These are phyloP conservation scores for Turnera subulata DNA, from an alignment of 345 rosid genomes.

Conservation along the genomic window DNA sequence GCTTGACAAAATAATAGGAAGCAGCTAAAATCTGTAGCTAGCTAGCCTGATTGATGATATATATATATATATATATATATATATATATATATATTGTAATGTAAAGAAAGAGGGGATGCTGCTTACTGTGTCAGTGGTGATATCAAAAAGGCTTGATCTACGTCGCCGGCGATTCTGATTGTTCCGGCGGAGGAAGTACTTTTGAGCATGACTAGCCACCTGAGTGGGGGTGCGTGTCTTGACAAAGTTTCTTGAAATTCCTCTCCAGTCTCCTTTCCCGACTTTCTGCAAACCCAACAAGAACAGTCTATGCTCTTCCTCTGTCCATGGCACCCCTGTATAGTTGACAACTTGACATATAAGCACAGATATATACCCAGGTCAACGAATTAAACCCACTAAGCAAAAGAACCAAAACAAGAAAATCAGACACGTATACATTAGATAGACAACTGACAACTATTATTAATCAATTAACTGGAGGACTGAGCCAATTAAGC, in stretches of 20 bases:
- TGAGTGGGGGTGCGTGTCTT: slow-evolving; percentile 80
- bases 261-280: slow-evolving; percentile 85
- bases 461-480: no score
- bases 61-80: no score
- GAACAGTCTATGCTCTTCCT: slow-evolving; percentile 67
- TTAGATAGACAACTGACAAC: no score
- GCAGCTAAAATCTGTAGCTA: no score
- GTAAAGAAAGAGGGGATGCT: neutral
- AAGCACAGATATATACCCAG: no score
- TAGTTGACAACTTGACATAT: no score
- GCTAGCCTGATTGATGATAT: no score
- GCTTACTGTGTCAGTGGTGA: slow-evolving; percentile 52
- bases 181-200: slow-evolving; percentile 63
- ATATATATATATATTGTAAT: no score
- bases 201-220: slow-evolving; percentile 85
- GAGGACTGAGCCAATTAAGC: no score
- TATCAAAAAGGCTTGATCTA: slow-evolving; percentile 72
- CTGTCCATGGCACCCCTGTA: slow-evolving; percentile 79
- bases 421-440: neutral
- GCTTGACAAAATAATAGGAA: no score
- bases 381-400: no score
- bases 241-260: slow-evolving; percentile 70
- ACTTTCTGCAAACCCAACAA: slow-evolving; percentile 61
- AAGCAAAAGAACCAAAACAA: neutral
- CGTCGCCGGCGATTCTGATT: slow-evolving; percentile 69